These are phyloP conservation scores for Fusarium sp. DNA, from an alignment of 2,329 filamentous ascomycete species.

Conservation along the genomic window DNA sequence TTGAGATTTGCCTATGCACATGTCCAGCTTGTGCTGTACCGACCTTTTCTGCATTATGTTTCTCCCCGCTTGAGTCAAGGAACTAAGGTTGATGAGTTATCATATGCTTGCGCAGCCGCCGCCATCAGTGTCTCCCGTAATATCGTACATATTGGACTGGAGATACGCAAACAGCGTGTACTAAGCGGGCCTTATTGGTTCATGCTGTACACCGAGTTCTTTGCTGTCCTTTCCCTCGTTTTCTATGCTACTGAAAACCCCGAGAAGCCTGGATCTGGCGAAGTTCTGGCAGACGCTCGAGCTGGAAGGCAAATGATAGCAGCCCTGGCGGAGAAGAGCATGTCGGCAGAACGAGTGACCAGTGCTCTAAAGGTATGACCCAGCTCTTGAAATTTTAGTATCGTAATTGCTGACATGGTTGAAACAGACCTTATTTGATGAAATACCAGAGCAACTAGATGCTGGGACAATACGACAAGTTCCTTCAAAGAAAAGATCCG, in stretches of 20 bases:
- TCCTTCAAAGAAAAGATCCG: slow-evolving; percentile 69
- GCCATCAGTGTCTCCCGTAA: slow-evolving; percentile 75
- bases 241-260: slow-evolving; percentile 87
- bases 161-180: slow-evolving; percentile 80
- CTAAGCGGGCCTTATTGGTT: slow-evolving; percentile 91
- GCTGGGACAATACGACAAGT: slow-evolving; percentile 57
- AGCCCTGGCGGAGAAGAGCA: slow-evolving; percentile 82
- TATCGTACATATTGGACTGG: slow-evolving; percentile 83
- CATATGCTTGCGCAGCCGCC: slow-evolving; percentile 78
- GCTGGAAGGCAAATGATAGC: slow-evolving; percentile 87
- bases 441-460: slow-evolving; percentile 80
- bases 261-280: slow-evolving; percentile 78
- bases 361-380: slow-evolving; percentile 77
- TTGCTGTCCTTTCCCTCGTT: slow-evolving; percentile 81
- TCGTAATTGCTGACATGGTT: slow-evolving; percentile 23
- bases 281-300: slow-evolving; percentile 86
- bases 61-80: slow-evolving; percentile 71
- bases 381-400: slow-evolving; percentile 16
- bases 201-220: slow-evolving; percentile 86
- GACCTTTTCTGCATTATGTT: slow-evolving; percentile 87
- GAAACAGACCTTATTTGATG: slow-evolving; percentile 82
- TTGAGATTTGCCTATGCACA: slow-evolving; percentile 85
- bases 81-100: slow-evolving; percentile 77
- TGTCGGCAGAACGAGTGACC: slow-evolving; percentile 90
- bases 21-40: slow-evolving; percentile 84